Evolutionary conservation across 2,329 filamentous ascomycete species (phyloP), one percentile per base, ranked within the genome.

Genomic region (Claviceps paspali): DNA sequence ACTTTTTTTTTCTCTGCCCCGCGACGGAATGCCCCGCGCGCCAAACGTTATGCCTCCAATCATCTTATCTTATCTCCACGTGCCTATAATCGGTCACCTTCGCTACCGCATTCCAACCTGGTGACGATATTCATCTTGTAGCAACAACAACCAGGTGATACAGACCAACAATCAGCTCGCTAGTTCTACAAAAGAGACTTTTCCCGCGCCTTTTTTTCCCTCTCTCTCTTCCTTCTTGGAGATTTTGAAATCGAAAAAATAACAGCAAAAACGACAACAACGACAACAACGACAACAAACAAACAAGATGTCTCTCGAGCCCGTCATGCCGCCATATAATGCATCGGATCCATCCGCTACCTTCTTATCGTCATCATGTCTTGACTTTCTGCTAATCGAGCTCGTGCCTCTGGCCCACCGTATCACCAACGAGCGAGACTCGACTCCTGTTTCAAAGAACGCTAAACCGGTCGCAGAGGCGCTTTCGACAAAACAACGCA

Each of bases 381-480:
- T 98, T 50, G 91, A 98, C 60, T 81, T 98, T 49, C 74, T 98
- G 39, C 74, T 98, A 49, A 96, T 96, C 55, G 91, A 98, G 64
- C 75, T 98, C 38, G 91, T 98, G 12, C 91, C 91, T 28, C 80
- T 96, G 67, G 83, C 88, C 5, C 85, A 92, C 59, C 78, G 91
- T 46, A 70, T 96, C 43, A 79, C 84, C 17, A 73, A 78, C 52
- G 79, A 91, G 52, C 67, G 85, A 4, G 73, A 76, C 41, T 62
- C 36, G 57, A 68, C 41, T 29, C 36, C 47, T 36, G 38, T 41
- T 34, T 45, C 40, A 8, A 22, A 46, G 9, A 38, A 43, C 17
- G 35, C 51, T 38, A 43, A 49, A 35, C 39, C 39, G 36, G 42
- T 39, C 38, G 45, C 48, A n/a, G 44, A 45, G 11, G 19, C 26